Base-by-base conservation (phyloP, 73 alveolate species). In the Paramecium pentaurelia region DNA sequence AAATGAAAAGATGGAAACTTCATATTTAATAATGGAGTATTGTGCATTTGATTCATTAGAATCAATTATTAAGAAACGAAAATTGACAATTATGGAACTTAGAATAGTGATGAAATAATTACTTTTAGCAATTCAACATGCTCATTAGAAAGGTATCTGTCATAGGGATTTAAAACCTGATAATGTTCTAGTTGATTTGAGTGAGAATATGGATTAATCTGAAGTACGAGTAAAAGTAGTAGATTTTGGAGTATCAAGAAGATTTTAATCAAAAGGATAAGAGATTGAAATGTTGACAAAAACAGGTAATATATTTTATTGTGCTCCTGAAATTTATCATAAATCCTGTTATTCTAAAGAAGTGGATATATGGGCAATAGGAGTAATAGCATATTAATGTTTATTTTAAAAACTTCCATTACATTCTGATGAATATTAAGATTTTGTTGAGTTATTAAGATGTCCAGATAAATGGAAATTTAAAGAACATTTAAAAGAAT, bases 141-240 rank as follows among this genome's bases (percentile, higher is more conserved):
- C 88, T 8, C 94, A 89, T 47, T 14, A 45, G 28, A 83, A 89
- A 16, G 94, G 94, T 16, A 89, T 89, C 6, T 89, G 92, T 28
- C 94, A 89, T 71, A 77, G 94, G 28, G 94, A 89, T 30, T 51
- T 89, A 51, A 89, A 89, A 47, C 94, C 94, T 30, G 94, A 89
- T 89, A 89, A 89, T 89, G 75, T 89, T 16, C 58, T 89, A 14
- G 88, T 89, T 27, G 45, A 80, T 80, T 44, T 80, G 12, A 64
- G 30, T 20, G 71, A 20, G 9, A 42, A 45, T 80, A 22, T 27
- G 0, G 75, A 28, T 20, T 25, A 22, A 80, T 10, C 16, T 25
- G 34, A 22, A 32, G 70, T 54, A 36, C 2, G 60, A 32, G 51
- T 47, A 42, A 80, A 80, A 16, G 73, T 80, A 1, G 91, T 80